Conservation (phyloP, 768 basidiomycete species). For the Melanogaster broomeanus region DNA sequence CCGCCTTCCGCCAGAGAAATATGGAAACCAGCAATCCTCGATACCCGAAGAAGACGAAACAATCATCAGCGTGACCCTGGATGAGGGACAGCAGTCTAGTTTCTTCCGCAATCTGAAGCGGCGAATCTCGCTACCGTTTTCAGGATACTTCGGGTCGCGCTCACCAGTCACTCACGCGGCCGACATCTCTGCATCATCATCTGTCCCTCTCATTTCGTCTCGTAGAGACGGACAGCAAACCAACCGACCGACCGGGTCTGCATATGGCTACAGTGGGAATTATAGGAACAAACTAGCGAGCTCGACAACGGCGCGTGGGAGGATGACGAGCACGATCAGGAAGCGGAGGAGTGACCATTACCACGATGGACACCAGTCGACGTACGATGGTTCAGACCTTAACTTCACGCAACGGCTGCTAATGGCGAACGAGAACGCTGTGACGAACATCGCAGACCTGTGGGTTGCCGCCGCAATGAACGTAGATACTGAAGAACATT, state of each 20-base stretch:
- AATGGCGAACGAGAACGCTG: slow-evolving; percentile 93
- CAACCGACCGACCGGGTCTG: slow-evolving; percentile 70
- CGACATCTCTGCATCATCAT: slow-evolving; percentile 34
- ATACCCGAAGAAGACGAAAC: slow-evolving; percentile 72
- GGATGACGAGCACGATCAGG: slow-evolving; percentile 52
- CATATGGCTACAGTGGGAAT: slow-evolving; percentile 70
- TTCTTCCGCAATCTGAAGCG: slow-evolving; percentile 44
- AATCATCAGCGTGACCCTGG: slow-evolving; percentile 44
- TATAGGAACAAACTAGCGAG: slow-evolving; percentile 58
- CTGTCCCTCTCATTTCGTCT: slow-evolving; percentile 49
- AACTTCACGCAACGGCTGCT: slow-evolving; percentile 88
- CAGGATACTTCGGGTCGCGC: slow-evolving; percentile 58
- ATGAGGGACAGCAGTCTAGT: slow-evolving; percentile 38
- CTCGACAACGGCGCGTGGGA: slow-evolving; percentile 50
- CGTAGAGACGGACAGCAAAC: slow-evolving; percentile 46
- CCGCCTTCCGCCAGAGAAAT: slow-evolving; percentile 79
- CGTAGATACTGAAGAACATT: slow-evolving; percentile 86
- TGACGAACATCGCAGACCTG: slow-evolving; percentile 91
- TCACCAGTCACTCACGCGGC: slow-evolving; percentile 42
- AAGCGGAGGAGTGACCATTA: slow-evolving; percentile 52
- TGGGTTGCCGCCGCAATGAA: slow-evolving; percentile 99
- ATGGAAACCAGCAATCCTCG: slow-evolving; percentile 39
- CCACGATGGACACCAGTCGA: slow-evolving; percentile 42
- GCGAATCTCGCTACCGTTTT: slow-evolving; percentile 56
- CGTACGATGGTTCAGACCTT: slow-evolving; percentile 52